Base-by-base conservation (phyloP, 2,329 filamentous ascomycete genomes). In the Tolypocladium ophioglossoides region DNA sequence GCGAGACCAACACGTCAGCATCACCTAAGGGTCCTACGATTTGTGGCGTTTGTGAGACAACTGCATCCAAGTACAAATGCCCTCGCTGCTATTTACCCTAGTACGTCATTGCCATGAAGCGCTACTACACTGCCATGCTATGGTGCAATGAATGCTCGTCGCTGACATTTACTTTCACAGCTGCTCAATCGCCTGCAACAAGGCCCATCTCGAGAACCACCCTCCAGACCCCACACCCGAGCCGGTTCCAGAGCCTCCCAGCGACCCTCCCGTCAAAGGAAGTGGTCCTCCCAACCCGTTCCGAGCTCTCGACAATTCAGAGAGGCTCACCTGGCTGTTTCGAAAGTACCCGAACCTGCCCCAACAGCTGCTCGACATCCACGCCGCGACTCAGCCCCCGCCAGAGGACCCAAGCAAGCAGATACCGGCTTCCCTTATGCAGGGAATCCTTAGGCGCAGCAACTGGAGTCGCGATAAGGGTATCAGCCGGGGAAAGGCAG, bases 41-140 rank as follows among this genome's bases (percentile, higher is more conserved):
- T 2, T 85, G 83, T 60, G 74, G 75, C 6, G 70, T 83, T 35
- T 86, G 83, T 64, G 64, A 76, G 32, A 62, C 66, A 37, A 73
- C 73, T 5, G 70, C 75, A 22, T 73, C 73, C 34, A 85, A 82
- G 65, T 86, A 86, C 67, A 85, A 83, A 61, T 86, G 83, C 58
- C 72, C 79, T n/a, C 74, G 74, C 32, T 86, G 83, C 64, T 68
- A 73, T 50, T 61, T 79, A 24, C 76, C 77, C 57, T 85, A 83
- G 83, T 85, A 70, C 63, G 80, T 68, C 2, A 12, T 12, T n/a
- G 18, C 4, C 27, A 14, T 48, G 2, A 14, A 32, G 44, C 44
- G 41, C 35, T 16, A 47, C 9, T n/a, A n/a, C 16, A 18, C 18
- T 32, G 44, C 9, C 44, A 32, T 47, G 44, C 44, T 11, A 27